These are phyloP conservation scores for Crepidotus variabilis DNA, from an alignment of 768 basidiomycete species.

Conservation along the genomic window DNA sequence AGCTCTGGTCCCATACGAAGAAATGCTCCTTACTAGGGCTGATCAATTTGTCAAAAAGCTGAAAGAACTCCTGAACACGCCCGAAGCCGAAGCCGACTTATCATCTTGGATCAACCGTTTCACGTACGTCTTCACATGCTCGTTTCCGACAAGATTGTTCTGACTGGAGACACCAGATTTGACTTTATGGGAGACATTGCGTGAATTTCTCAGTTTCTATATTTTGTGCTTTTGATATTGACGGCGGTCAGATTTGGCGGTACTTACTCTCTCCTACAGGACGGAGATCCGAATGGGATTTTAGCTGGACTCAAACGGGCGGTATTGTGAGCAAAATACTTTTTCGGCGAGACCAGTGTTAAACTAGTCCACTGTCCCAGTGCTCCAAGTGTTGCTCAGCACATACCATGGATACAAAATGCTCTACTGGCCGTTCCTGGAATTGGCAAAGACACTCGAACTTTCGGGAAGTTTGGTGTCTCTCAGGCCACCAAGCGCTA, in stretches of 20 bases:
- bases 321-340: slow-evolving; percentile 13
- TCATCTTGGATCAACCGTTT: slow-evolving; percentile 33
- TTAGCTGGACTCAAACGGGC: slow-evolving; percentile 11
- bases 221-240: not conserved
- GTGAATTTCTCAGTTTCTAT: slow-evolving; percentile 17
- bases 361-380: too few species aligned
- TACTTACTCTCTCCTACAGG: slow-evolving; percentile 24
- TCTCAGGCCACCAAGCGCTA: slow-evolving; percentile 18
- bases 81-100: slow-evolving; percentile 23
- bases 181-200: slow-evolving; percentile 38
- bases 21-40: slow-evolving; percentile 15
- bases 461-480: slow-evolving; percentile 12
- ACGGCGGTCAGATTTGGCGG: slow-evolving; percentile 25
- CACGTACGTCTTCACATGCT: slow-evolving; percentile 22
- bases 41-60: slow-evolving; percentile 20
- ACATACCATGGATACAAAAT: slow-evolving; percentile 19
- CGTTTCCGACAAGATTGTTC: not conserved
- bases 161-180: slow-evolving; percentile 18
- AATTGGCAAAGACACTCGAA: slow-evolving; percentile 7
- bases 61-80: slow-evolving; percentile 7
- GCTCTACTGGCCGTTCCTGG: slow-evolving; percentile 10
- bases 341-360: too few species aligned
- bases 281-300: slow-evolving; percentile 25
- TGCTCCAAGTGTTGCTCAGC: slow-evolving; percentile 19
- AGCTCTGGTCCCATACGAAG: slow-evolving; percentile 25